Percentiles rank a stretch among this genome's conserved stretches.
These are phyloP conservation scores for Scopulariopsis brevicaulis DNA, from an alignment of 2,329 filamentous ascomycete genomes.

Conservation along the genomic window DNA sequence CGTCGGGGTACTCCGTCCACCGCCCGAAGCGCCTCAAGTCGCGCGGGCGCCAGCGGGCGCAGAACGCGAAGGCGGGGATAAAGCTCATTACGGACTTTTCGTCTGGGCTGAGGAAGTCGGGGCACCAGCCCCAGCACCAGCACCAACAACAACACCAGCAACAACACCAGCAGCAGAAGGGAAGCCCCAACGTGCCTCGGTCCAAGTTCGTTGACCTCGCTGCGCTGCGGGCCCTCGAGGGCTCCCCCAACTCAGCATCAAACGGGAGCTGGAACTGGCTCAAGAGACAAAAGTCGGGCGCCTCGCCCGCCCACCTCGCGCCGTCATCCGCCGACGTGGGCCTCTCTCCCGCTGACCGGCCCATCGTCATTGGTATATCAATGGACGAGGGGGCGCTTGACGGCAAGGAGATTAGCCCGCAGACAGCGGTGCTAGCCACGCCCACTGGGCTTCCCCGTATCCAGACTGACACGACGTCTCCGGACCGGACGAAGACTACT, in stretches of 20 bases:
- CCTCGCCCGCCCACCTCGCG: slow-evolving; percentile 15
- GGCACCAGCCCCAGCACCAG: slow-evolving; percentile 7
- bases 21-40: slow-evolving; percentile 41
- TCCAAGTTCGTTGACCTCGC: slow-evolving; percentile 46
- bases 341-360: slow-evolving; percentile 57
- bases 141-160: slow-evolving; percentile 5
- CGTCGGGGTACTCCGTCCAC: slow-evolving; percentile 23
- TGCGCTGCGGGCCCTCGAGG: slow-evolving; percentile 48
- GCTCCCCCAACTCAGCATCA: slow-evolving; percentile 38
- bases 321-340: slow-evolving; percentile 24
- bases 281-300: slow-evolving; percentile 25
- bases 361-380: slow-evolving; percentile 62
- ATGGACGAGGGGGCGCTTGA: slow-evolving; percentile 38
- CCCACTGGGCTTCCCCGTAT: slow-evolving; percentile 18
- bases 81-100: slow-evolving; percentile 59
- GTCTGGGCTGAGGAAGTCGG: slow-evolving; percentile 24
- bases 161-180: slow-evolving; percentile 8
- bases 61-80: slow-evolving; percentile 52
- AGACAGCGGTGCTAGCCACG: slow-evolving; percentile 30
- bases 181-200: slow-evolving; percentile 11
- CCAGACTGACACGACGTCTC: neutral
- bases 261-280: slow-evolving; percentile 48
- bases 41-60: slow-evolving; percentile 45
- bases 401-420: slow-evolving; percentile 29
- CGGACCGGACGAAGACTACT: slow-evolving; percentile 4